These are phyloP conservation scores for Mimosa bimucronata DNA, from an alignment of 306 rosid genomes.

Conservation along the genomic window DNA sequence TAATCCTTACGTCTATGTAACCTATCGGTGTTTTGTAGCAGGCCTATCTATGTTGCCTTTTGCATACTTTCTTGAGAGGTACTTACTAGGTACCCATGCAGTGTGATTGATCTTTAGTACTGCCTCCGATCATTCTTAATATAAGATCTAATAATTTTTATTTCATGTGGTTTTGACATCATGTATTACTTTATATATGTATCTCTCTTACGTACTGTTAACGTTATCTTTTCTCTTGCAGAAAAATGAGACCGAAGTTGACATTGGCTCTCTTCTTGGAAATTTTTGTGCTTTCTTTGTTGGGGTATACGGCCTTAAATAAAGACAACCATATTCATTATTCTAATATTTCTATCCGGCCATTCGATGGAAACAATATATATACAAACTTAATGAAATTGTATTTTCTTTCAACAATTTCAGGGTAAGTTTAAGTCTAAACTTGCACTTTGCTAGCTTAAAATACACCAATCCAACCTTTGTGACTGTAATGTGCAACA, in stretches of 20 bases:
- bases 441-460: neutral
- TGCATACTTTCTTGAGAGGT: conserved; percentile 64
- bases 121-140: too few relatives aligned
- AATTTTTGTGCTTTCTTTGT: conserved; percentile 56
- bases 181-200: neutral
- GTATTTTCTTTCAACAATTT: neutral
- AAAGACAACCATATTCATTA: neutral
- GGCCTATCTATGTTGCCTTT: conserved; percentile 50
- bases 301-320: conserved; percentile 46
- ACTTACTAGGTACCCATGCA: too few relatives aligned
- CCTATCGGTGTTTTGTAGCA: conserved; percentile 46
- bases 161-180: too few relatives aligned
- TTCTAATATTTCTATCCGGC: neutral
- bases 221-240: conserved; percentile 27
- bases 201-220: neutral
- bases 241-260: conserved; percentile 58
- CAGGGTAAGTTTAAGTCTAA: conserved; percentile 51
- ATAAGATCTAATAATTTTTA: too few relatives aligned
- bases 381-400: neutral
- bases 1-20: neutral
- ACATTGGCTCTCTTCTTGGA: conserved; percentile 50
- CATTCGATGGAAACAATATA: neutral
- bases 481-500: conserved; percentile 51
- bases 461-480: conserved; percentile 65
- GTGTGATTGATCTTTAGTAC: too few relatives aligned